phyloP scores from a whole-genome alignment of 371 early-diverging fungal species.

The Pancytospora epiphaga region DNA sequence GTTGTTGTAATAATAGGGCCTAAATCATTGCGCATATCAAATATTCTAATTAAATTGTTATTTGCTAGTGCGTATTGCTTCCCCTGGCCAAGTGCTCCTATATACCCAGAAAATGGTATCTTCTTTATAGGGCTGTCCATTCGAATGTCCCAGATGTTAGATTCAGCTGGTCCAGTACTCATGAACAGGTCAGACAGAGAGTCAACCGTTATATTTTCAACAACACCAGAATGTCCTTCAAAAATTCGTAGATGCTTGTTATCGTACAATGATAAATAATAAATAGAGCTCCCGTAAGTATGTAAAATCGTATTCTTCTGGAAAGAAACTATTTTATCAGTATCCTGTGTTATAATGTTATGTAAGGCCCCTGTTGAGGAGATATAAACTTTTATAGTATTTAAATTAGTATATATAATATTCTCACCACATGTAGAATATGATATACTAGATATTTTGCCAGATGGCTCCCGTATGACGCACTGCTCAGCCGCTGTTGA shows the following conservation, averaged over 20 bases:
- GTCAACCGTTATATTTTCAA: conserved; percentile 18
- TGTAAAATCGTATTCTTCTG: conserved; percentile 35
- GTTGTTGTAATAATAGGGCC: conserved; percentile 8
- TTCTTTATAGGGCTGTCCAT: conserved; percentile 23
- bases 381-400: conserved; percentile 13
- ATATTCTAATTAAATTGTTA: conserved; percentile 23
- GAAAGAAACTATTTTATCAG: conserved; percentile 24
- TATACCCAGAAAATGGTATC: background rate
- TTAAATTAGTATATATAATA: conserved; percentile 11
- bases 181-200: conserved; percentile 18
- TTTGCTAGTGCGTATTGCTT: conserved; percentile 27
- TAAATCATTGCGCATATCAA: conserved; percentile 29
- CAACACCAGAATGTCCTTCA: conserved; percentile 2
- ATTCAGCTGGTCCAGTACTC: background rate
- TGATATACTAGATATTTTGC: conserved; percentile 7
- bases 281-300: background rate
- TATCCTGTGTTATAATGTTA: conserved; percentile 28
- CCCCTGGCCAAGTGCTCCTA: conserved; percentile 4
- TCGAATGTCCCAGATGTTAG: conserved; percentile 37
- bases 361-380: conserved; percentile 1
- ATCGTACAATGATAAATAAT: conserved; percentile 30
- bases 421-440: conserved; percentile 27
- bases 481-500: background rate
- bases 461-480: background rate
- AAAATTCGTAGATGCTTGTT: conserved; percentile 29